Evolutionary conservation across 345 rosid species (phyloP), one percentile per base, ranked within the genome.

Genomic region (Bretschneidera sinensis): DNA sequence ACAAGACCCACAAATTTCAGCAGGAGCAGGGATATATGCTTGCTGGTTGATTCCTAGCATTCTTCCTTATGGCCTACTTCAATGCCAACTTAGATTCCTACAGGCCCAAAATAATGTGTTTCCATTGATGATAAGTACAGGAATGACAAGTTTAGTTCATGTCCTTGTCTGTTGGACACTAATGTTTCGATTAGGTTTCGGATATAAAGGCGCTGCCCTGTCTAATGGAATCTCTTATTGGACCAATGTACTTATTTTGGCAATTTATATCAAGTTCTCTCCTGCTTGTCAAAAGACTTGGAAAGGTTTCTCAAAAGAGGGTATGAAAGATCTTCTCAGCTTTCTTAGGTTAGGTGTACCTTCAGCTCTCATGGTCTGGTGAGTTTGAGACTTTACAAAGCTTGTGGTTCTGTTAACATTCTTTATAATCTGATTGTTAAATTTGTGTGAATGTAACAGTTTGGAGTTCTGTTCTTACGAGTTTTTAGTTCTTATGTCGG

Each of bases 291-390:
- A 34, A 24, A 24, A 21, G 53, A 73, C 81, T 20, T 78, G 78
- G 81, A 73, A 68, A 19, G 74, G 78, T 35, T 74, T 74, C 56
- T 67, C 69, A 33, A 54, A 19, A 24, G 64, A 70, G 25, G 76
- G 73, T 7, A 28, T 60, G 14, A 43, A 57, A 60, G 47, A 70
- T 58, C 66, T 74, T 33, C 28, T 21, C n/a, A 7, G 35, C 47
- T 73, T 77, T 61, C 57, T 77, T 17, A 58, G 52, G 16, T 43
- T 73, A 55, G 78, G 73, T 19, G 25, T 77, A 31, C 78, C 78
- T 2, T 77, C 76, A 24, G 71, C 73, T 48, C 73, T 77, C n/a
- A 77, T 70, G 76, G 68, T 71, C 48, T 70, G 78, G 76, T 70
- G 35, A 64, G 70, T 64, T 43, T 13, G 4, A n/a, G 5, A 28